Evolutionary conservation across 495 filamentous ascomycete genomes (phyloP), one percentile per base, ranked within the genome.

Genomic region (Daldinia vernicosa): DNA sequence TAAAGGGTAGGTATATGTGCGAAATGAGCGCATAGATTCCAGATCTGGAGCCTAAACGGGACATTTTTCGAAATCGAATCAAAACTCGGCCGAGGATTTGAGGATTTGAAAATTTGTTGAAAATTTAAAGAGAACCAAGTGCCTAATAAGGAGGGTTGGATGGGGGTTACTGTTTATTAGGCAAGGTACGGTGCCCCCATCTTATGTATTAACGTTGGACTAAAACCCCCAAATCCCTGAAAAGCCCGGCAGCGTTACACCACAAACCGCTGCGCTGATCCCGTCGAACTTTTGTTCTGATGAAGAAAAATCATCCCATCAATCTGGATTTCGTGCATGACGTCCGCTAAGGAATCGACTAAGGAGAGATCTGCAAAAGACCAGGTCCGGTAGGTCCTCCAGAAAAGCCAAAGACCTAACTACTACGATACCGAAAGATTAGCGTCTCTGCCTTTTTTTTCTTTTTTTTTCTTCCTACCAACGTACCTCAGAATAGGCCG

Each of bases 281-380:
- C 28, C 24, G 37, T 33, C 27, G 33, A 33, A 33, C 55, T 12
- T 2, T 28, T 53, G 17, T 61, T 33, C n/a, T 61, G 32, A 52
- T 30, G 67, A 45, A 57, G 26, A 35, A 6, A 35, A 35, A 35
- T 12, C 32, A 33, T 52, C n/a, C n/a, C 39, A 57, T 33, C 32
- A 43, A 72, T 72, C 70, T 67, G 60, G n/a, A 72, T 72, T 65
- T 72, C 60, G 64, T 72, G 70, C 70, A 72, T 72, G 65, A 65
- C 65, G 51, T 45, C 70, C 70, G 51, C 45, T 39, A 56, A 56
- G 26, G 64, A 61, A 68, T 66, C 56, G 39, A 57, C 62, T 32
- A 35, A 35, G 39, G 26, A 39, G 47, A 39, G 70, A 73, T 73
- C 70, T 40, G 33, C 68, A 61, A 33, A 33, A 58, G 53, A 45